Evolutionary conservation across 2,329 filamentous ascomycete genomes (phyloP), one percentile per base, ranked within the genome.

Genomic region (Plenodomus tracheiphilus): DNA sequence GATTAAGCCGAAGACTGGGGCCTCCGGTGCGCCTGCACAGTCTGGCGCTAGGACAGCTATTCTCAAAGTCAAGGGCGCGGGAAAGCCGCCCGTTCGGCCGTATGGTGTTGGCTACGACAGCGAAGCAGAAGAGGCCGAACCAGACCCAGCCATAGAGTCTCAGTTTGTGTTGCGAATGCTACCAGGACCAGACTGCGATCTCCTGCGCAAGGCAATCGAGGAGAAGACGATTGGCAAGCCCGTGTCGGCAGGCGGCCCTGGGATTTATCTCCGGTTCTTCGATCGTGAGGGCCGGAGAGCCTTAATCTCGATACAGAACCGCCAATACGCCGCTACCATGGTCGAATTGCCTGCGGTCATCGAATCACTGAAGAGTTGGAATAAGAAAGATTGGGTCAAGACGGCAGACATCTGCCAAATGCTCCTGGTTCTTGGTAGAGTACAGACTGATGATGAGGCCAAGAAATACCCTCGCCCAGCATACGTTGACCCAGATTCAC

Each of bases 21-120:
- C 35, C 3, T 20, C 16, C 30, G 61, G 51, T 30, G 46, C 46
- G 19, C 28, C 49, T 5, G 47, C 51, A 19, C 51, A 44, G 13
- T 49, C 62, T 43, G 49, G 60, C 36, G 46, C 61, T 22, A 49
- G 54, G 13, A 62, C 65, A 1, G 62, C 58, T 7, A 55, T 69
- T n/a, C 49, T 71, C 18, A 71, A 70, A 49, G 56, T 72, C 52
- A 71, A 70, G 42, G 65, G 68, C 17, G 55, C 56, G 0, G 69
- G 69, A 5, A 71, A 65, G 46, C 62, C 66, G 2, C 70, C 69
- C 1, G 37, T 47, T 10, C 50, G 89, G 55, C 85, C 85, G 4
- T 82, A 84, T 1, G 94, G 94, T 43, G 91, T 96, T 47, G 94
- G 93, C 7, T 99, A 97, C 73, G 94, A 99, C 70, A 97, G 92